Base-by-base conservation (phyloP, 2,329 filamentous ascomycete species). In the Aspergillus sp. region DNA sequence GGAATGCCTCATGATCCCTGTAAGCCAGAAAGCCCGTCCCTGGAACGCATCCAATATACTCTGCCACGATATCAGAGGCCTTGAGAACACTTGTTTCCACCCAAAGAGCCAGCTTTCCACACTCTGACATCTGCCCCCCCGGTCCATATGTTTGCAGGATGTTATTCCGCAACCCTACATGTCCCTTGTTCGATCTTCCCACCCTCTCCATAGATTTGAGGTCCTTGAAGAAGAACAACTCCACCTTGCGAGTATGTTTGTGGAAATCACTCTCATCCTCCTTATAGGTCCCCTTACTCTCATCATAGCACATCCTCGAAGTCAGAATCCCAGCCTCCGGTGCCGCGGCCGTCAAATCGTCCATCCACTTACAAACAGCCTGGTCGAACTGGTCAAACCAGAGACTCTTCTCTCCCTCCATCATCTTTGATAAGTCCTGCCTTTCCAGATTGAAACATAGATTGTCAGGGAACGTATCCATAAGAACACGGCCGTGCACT, bases 181-280 rank as follows among this genome's bases (percentile, higher is more conserved):
- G 64, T 0, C 45, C 48, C 22, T 47, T 47, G 20, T 61, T 61
- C n/a, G 22, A 40, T 12, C 51, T 49, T 12, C 59, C 64, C 1
- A 63, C 49, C 4, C 46, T 45, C 44, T 61, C 51, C 62, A 64
- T 61, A 6, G 59, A 40, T 9, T 54, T 15, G 22, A 66, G 7
- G 17, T 64, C 64, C 41, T 54, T 37, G 45, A 66, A 66, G 20
- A 60, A 66, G 27, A 66, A 63, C 6, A 64, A n/a, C 45, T 66
- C 56, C 0, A 60, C 30, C 11, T 63, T 64, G 9, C 59, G 51
- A 13, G 60, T 63, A 7, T 57, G 58, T 11, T 60, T 58, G 5
- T 61, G 27, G 1, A 45, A 45, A 19, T 41, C 24, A 1, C 24
- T 44, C 2, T 61, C 45, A 4, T 33, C 27, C 22, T 17, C 46